These are phyloP conservation scores for Forsythia suspensa DNA, from an alignment of 257 asterid species.

Conservation along the genomic window DNA sequence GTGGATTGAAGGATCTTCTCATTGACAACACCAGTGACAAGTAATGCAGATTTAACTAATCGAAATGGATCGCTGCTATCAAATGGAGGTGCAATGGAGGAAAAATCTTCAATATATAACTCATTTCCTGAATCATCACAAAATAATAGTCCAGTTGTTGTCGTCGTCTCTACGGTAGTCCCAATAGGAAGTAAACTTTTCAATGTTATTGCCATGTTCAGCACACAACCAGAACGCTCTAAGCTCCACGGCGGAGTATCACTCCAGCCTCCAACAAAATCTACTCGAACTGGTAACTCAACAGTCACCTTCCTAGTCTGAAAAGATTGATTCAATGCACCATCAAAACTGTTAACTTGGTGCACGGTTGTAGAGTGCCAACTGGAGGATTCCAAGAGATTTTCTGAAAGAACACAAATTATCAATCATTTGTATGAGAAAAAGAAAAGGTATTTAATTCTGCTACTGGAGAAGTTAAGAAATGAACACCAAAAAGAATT, in stretches of 20 bases:
- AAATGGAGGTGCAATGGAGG: slow-evolving; percentile 75
- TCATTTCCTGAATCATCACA: slow-evolving; percentile 69
- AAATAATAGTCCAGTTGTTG: slow-evolving; percentile 46
- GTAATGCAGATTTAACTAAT: slow-evolving; percentile 86
- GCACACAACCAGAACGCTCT: slow-evolving; percentile 92
- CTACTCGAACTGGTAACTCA: slow-evolving; percentile 94
- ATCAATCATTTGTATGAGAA: slow-evolving; percentile 4
- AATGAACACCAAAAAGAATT: slow-evolving; percentile 7
- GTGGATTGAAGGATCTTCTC: slow-evolving; percentile 38
- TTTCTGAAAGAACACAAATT: slow-evolving; percentile 36
- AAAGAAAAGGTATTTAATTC: slow-evolving; percentile 3
- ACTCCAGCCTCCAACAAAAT: slow-evolving; percentile 99
- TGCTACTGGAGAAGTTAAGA: slow-evolving; percentile 1
- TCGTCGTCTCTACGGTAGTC: slow-evolving; percentile 63
- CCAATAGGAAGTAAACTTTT: slow-evolving; percentile 84
- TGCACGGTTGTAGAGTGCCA: slow-evolving; percentile 24
- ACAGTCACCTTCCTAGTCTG: slow-evolving; percentile 62
- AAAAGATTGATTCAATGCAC: slow-evolving; percentile 43
- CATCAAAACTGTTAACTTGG: slow-evolving; percentile 35
- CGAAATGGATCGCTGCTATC: slow-evolving; percentile 77
- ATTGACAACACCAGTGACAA: slow-evolving; percentile 60
- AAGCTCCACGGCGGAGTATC: slow-evolving; percentile 99
- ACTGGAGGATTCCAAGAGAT: slow-evolving; percentile 39
- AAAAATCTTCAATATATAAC: slow-evolving; percentile 42
- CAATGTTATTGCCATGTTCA: slow-evolving; percentile 88